These are phyloP conservation scores for Oryza punctata DNA, from an alignment of 176 grass and related monocot genomes.

Conservation along the genomic window DNA sequence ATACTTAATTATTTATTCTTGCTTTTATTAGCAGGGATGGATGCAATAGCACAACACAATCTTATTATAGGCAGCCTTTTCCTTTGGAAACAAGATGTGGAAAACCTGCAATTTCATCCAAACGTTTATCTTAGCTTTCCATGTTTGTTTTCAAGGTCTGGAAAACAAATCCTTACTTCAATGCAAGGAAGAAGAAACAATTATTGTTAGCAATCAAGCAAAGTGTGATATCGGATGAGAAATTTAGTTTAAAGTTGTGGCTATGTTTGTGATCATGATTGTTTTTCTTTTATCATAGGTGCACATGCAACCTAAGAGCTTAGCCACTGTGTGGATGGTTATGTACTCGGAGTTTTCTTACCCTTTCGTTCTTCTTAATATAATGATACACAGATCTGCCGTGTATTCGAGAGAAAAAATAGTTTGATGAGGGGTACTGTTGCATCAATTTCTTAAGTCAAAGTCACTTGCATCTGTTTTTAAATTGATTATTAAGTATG, in stretches of 20 bases:
- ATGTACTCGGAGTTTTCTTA: too few relatives aligned
- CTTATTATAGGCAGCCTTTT: slow-evolving; percentile 8
- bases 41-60: slow-evolving; percentile 46
- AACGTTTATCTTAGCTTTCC: slow-evolving; percentile 1
- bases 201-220: slow-evolving; percentile 1
- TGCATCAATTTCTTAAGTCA: background rate
- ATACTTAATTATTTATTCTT: slow-evolving; percentile 34
- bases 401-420: too few relatives aligned
- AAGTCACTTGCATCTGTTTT: background rate
- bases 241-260: background rate
- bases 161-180: background rate
- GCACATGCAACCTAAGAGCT: too few relatives aligned
- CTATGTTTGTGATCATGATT: too few relatives aligned
- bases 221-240: background rate
- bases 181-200: background rate
- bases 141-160: slow-evolving; percentile 1
- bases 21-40: slow-evolving; percentile 7
- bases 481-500: slow-evolving; percentile 6
- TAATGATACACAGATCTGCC: too few relatives aligned
- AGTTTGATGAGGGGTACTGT: background rate
- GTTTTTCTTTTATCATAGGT: too few relatives aligned
- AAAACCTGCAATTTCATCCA: background rate
- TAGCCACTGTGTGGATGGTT: too few relatives aligned
- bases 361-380: too few relatives aligned
- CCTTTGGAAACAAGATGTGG: slow-evolving; percentile 22